These are phyloP conservation scores for Cardamine resedifolia DNA, from an alignment of 345 rosid genomes.

Conservation along the genomic window DNA sequence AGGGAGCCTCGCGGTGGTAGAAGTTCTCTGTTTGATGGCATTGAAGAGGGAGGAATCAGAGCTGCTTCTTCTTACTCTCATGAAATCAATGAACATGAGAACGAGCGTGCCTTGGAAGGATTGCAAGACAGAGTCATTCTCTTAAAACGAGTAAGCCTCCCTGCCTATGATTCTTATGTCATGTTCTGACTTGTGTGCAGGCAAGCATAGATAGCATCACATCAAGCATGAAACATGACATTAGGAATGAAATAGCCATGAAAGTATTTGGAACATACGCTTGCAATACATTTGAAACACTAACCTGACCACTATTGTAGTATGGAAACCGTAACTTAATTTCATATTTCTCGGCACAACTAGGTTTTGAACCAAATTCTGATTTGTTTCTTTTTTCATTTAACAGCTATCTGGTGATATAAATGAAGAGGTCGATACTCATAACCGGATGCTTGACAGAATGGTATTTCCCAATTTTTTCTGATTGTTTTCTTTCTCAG, in stretches of 20 bases:
- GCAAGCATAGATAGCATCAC: not conserved
- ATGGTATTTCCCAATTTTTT: slow-evolving; percentile 51
- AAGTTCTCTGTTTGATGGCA: slow-evolving; percentile 81
- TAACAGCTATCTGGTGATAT: slow-evolving; percentile 84
- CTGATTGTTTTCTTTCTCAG: not conserved
- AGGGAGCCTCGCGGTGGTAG: slow-evolving; percentile 76
- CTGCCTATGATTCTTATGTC: not conserved
- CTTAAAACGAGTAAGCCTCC: slow-evolving; percentile 74
- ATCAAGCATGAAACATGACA: not conserved
- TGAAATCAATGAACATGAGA: slow-evolving; percentile 92
- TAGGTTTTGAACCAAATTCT: not conserved
- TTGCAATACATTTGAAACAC: not conserved
- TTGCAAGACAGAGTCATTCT: slow-evolving; percentile 87
- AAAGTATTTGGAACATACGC: no score
- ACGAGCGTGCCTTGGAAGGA: slow-evolving; percentile 89
- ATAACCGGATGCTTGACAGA: slow-evolving; percentile 81
- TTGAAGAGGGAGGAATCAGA: slow-evolving; percentile 96
- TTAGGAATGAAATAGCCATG: not conserved
- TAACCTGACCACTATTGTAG: not conserved
- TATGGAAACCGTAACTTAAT: not conserved
- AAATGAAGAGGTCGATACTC: slow-evolving; percentile 83
- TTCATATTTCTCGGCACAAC: not conserved
- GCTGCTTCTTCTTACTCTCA: slow-evolving; percentile 79
- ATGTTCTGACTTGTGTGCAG: not conserved
- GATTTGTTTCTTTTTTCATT: slow-evolving; percentile 12